Evolutionary conservation across 2,329 filamentous ascomycete species (phyloP).

Genomic region (Xylaria sp.): DNA sequence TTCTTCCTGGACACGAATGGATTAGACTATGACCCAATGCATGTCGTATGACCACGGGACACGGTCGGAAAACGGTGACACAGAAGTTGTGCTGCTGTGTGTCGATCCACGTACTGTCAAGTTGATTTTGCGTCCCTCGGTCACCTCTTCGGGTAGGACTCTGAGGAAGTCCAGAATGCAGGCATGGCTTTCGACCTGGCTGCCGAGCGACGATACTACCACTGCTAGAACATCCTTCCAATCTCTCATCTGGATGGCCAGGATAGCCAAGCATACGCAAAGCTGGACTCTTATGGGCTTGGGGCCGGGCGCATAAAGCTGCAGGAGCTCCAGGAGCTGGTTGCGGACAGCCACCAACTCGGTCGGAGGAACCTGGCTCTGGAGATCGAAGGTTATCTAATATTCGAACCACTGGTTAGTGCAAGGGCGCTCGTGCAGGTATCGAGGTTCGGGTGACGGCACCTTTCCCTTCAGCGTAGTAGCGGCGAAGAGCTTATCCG

Average conservation of each 20-base stretch:
- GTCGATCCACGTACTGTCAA: constrained; percentile 90
- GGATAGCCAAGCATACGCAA: constrained; percentile 91
- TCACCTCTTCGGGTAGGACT: constrained; percentile 98
- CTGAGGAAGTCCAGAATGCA: constrained; percentile 96
- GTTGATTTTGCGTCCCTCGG: constrained; percentile 98
- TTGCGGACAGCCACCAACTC: constrained; percentile 82
- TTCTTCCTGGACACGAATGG: constrained; percentile 80
- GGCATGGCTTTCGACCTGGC: constrained; percentile 80
- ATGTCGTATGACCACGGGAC: constrained; percentile 47
- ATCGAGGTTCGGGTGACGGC: constrained; percentile 45
- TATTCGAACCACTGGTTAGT: constrained; percentile 37
- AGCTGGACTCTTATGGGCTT: constrained; percentile 90
- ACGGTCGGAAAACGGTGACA: constrained; percentile 45
- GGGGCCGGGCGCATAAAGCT: constrained; percentile 82
- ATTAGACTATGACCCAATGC: constrained; percentile 58
- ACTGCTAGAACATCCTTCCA: constrained; percentile 93
- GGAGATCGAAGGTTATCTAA: constrained; percentile 95
- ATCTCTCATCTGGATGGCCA: constrained; percentile 94
- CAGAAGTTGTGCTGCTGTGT: constrained; percentile 58
- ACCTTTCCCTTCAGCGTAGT: constrained; percentile 99
- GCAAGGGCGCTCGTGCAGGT: constrained; percentile 17
- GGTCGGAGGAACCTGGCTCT: constrained; percentile 80
- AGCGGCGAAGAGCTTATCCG: constrained; percentile 93
- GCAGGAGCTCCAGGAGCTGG: constrained; percentile 84
- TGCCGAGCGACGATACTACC: constrained; percentile 81